Evolutionary conservation across 2,329 filamentous ascomycete genomes (phyloP).

Genomic region (Colletotrichum karsti): DNA sequence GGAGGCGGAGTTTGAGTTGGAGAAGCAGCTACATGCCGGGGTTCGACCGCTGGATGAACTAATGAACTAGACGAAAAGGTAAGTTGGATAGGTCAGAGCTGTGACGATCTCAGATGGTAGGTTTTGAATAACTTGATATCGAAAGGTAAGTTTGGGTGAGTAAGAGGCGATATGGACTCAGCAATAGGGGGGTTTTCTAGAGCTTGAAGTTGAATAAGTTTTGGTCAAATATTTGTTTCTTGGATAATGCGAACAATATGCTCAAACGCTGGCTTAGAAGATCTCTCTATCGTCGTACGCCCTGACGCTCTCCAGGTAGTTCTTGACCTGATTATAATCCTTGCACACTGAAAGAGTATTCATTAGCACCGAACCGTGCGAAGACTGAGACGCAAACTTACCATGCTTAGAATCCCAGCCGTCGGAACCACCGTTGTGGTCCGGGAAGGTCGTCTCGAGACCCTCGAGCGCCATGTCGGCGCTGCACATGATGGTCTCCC

Average conservation of each 20-base stretch:
- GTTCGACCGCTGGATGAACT: neutral
- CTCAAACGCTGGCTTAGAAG: constrained; percentile 37
- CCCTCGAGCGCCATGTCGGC: constrained; percentile 56
- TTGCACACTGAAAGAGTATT: constrained; percentile 45
- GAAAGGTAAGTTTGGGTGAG: no score
- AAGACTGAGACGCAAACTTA: constrained; percentile 30
- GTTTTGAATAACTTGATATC: neutral
- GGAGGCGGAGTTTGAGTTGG: neutral
- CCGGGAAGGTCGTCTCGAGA: constrained; percentile 54
- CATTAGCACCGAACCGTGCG: neutral
- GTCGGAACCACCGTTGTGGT: constrained; percentile 54
- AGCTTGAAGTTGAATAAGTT: neutral
- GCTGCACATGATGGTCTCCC: constrained; percentile 55
- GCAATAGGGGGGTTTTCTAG: neutral
- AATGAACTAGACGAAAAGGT: neutral
- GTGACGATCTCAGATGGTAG: no score
- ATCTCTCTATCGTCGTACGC: constrained; percentile 54
- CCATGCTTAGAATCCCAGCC: constrained; percentile 57
- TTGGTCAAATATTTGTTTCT: neutral
- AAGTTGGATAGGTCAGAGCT: no score
- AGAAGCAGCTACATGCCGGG: neutral
- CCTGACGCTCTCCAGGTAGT: constrained; percentile 52
- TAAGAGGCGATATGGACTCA: no score
- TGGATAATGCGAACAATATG: neutral
- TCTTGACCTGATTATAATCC: constrained; percentile 49